Base-by-base conservation (phyloP, 495 filamentous ascomycete genomes). In the Neurospora cerealis region DNA sequence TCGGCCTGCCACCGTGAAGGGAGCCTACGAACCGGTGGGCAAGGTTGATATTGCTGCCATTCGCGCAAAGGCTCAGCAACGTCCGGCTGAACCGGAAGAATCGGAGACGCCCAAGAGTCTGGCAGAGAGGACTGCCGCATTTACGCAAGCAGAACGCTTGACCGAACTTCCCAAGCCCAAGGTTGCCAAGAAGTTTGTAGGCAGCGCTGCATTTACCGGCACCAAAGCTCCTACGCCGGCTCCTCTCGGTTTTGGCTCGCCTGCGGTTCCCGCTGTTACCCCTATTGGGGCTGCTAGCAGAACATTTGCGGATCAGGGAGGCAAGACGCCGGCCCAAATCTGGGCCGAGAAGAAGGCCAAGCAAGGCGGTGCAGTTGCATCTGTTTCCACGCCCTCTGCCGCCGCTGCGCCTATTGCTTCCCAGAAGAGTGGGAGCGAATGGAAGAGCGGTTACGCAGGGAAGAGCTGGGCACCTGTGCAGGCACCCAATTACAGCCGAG, bases 41-140 rank as follows among this genome's bases (percentile, higher is more conserved):
- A 97, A 97, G 81, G 94, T 97, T 37, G 95, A 98, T 76, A 97
- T 98, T 77, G 93, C 93, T 69, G 95, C 94, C 15, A 97, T 99
- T 81, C 88, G 93, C 72, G 89, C 94, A 1, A 89, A 87, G 80
- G 89, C 95, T 15, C 92, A 95, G 80, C 54, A 66, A 66, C 90
- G 87, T 72, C 88, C 91, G 6, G 78, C 84, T 62, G 85, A 80
- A 72, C 75, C 85, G 9, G 81, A 80, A 28, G 80, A 86, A 36
- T 83, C 86, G 71, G 83, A 83, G 15, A 76, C 80, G 28, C 84
- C 86, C 3, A 88, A 87, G 71, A 85, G 88, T 42, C 81, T 95
- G 21, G 85, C 91, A 15, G 92, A 95, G 39, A 85, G 91, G 41
- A 90, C 90, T 48, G 83, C 88, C 6, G 90, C 86, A 4, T 93